Evolutionary conservation across 1,284 basidiomycete genomes (phyloP), one percentile per base, ranked within the genome.

Genomic region (Earliella scabrosa): DNA sequence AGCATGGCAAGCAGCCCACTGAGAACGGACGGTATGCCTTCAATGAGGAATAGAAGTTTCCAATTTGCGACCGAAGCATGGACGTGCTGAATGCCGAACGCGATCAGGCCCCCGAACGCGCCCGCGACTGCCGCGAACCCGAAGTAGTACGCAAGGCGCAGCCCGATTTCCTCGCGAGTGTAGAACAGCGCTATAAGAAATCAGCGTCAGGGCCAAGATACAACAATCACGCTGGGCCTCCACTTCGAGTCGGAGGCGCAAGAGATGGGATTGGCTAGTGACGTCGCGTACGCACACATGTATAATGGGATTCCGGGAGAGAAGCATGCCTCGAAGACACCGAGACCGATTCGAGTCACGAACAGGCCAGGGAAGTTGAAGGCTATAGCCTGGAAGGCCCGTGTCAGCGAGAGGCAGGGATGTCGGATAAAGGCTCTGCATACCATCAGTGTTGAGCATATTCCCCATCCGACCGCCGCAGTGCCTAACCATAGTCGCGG

Each of bases 101-200:
- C 88, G 43, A 91, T 80, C 20, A 90, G 73, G 20, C 90, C 90
- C 18, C 88, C 87, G 55, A 91, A 91, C 11, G 90, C 89, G 23
- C 89, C 89, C 36, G 90, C 87, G 11, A 90, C 85, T 2, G 89
- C 87, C n/a, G 89, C 88, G 66, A 90, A 91, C 8, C 87, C 87
- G 64, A 90, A 90, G 87, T 87, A 92, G 66, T 85, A 82, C 2
- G 87, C 88, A 72, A 91, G 78, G 68, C 89, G 80, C 39, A 87
- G 71, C 16, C 89, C 90, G 62, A 88, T 80, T 69, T 92, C 89
- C 7, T 77, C 68, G 63, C 84, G 87, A 6, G 88, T 91, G 70
- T 92, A 92, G 68, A 87, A 92, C 52, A 89, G 80, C 0, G 87
- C 87, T 89, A 62, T n/a, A n/a, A n/a, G n/a, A n/a, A n/a, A 16